These are phyloP conservation scores for Moesziomyces sp. DNA, from an alignment of 1,284 basidiomycete species.

Conservation along the genomic window DNA sequence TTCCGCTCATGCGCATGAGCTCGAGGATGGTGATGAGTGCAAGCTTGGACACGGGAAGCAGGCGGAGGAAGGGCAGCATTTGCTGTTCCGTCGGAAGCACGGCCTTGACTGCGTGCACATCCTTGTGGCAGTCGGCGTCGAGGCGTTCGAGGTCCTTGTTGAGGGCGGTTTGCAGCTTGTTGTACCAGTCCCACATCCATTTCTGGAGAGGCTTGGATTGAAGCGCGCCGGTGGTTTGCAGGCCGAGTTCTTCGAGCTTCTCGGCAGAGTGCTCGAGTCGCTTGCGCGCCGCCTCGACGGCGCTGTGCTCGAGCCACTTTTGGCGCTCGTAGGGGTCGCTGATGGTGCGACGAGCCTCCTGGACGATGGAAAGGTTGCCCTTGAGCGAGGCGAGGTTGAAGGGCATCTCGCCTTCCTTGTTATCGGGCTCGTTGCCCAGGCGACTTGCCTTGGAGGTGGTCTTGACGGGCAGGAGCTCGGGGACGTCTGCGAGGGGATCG, in stretches of 20 bases:
- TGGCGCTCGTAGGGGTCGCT: constrained; percentile 63
- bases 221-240: constrained; percentile 49
- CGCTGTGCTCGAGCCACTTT: constrained; percentile 65
- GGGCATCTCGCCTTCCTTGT: constrained; percentile 43
- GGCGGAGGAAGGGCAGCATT: constrained; percentile 75
- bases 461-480: constrained; percentile 55
- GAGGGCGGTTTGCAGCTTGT: constrained; percentile 51
- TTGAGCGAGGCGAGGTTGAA: constrained; percentile 60
- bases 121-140: constrained; percentile 5
- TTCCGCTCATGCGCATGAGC: constrained; percentile 83
- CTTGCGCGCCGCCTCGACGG: constrained; percentile 61
- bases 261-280: constrained; percentile 56
- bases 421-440: constrained; percentile 30
- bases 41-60: constrained; percentile 81
- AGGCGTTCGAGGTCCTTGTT: constrained; percentile 48
- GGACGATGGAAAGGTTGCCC: constrained; percentile 60
- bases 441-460: constrained; percentile 36
- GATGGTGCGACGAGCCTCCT: constrained; percentile 50
- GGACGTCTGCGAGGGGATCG: constrained; percentile 26
- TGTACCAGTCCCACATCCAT: constrained; percentile 68
- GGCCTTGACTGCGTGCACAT: constrained; percentile 8
- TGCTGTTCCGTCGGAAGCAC: constrained; percentile 45
- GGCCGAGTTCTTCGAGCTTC: constrained; percentile 57
- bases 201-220: constrained; percentile 58
- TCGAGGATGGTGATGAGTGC: constrained; percentile 91